phyloP scores from a whole-genome alignment of 768 basidiomycete species.

The Boletus tomentosulus region DNA sequence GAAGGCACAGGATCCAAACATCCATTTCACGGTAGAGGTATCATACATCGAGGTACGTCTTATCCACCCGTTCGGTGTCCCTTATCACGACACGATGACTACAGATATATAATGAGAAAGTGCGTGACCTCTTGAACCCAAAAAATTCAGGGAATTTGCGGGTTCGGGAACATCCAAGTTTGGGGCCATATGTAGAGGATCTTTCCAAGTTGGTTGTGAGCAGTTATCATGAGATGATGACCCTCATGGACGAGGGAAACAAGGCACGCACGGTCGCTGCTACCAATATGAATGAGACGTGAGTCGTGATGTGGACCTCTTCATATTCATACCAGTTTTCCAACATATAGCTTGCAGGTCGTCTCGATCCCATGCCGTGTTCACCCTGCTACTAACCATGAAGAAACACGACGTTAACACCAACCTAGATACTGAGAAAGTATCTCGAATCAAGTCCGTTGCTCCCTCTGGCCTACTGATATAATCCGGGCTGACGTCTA shows the following conservation, averaged over 20 bases:
- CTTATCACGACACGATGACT: not conserved
- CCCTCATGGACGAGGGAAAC: conserved; percentile 99
- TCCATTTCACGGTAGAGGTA: conserved; percentile 92
- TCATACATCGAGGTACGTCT: conserved; percentile 85
- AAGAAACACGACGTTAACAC: conserved; percentile 81
- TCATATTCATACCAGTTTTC: not conserved
- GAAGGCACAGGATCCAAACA: conserved; percentile 56
- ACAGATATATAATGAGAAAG: conserved; percentile 96
- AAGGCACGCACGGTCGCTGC: conserved; percentile 98
- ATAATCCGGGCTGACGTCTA: conserved; percentile 9
- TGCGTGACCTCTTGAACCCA: conserved; percentile 94
- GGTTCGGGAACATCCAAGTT: conserved; percentile 93
- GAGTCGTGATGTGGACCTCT: conserved; percentile 27
- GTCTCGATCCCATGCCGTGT: conserved; percentile 96
- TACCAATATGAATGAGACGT: conserved; percentile 99
- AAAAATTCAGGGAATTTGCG: conserved; percentile 94
- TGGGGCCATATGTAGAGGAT: conserved; percentile 99
- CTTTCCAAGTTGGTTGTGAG: conserved; percentile 89
- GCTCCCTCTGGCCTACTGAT: not conserved
- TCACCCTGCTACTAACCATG: conserved; percentile 92
- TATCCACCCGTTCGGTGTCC: not conserved
- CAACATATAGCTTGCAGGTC: conserved; percentile 47
- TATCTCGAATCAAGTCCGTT: conserved; percentile 88
- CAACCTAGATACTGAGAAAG: conserved; percentile 94
- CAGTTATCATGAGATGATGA: conserved; percentile 96